Percentiles rank a stretch among this genome's conserved stretches.
Evolutionary conservation across 768 basidiomycete species (phyloP).

Genomic region (Trametes punicea): DNA sequence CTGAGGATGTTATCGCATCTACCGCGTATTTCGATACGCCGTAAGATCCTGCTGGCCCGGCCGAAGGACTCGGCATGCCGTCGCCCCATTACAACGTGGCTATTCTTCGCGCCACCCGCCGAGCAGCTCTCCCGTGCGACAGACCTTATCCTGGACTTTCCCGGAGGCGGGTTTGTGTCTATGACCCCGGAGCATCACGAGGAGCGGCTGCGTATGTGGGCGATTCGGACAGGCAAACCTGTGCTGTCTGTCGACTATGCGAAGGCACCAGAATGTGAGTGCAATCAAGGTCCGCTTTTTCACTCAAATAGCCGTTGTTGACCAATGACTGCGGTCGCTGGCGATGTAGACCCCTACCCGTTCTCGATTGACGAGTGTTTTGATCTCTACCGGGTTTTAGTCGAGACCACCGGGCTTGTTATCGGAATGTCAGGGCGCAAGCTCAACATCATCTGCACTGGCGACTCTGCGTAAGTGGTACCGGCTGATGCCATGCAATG

Average conservation of each 20-base stretch:
- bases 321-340: conserved; percentile 9
- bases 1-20: conserved; percentile 61
- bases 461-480: conserved; percentile 92
- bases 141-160: conserved; percentile 88
- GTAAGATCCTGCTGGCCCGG: conserved; percentile 80
- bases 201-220: conserved; percentile 88
- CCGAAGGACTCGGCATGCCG: conserved; percentile 72
- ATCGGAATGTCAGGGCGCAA: conserved; percentile 88
- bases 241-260: conserved; percentile 90
- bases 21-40: conserved; percentile 60
- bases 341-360: conserved; percentile 82
- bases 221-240: conserved; percentile 69
- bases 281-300: not conserved
- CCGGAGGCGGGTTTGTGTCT: conserved; percentile 95
- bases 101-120: conserved; percentile 77
- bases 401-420: conserved; percentile 72
- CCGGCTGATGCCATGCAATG: not conserved
- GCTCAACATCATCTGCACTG: conserved; percentile 75
- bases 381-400: conserved; percentile 80
- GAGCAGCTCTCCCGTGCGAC: conserved; percentile 59
- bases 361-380: conserved; percentile 95
- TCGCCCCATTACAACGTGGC: conserved; percentile 77
- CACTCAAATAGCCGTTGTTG: not conserved
- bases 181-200: conserved; percentile 98
- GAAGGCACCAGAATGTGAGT: conserved; percentile 92